A percentile compares a stretch with the other conserved stretches of the same genome.
phyloP scores from a whole-genome alignment of 2,329 filamentous ascomycete species.

The Paramyrothecium sp. region DNA sequence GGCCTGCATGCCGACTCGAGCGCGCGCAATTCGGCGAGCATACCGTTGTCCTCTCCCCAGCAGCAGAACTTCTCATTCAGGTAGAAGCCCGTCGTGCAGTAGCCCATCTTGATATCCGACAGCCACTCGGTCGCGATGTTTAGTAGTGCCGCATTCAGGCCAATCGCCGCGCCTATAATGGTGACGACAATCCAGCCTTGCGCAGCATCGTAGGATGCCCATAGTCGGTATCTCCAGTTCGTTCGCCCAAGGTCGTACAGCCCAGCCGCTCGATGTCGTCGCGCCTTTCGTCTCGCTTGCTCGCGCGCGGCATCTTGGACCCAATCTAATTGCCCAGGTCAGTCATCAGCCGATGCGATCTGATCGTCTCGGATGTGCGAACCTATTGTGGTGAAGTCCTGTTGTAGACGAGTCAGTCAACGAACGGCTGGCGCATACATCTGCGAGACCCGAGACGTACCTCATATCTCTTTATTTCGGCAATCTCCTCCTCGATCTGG shows the following conservation, averaged over 20 bases:
- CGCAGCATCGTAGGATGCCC: slow-evolving; percentile 89
- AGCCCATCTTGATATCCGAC: slow-evolving; percentile 91
- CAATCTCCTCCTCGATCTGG: slow-evolving; percentile 90
- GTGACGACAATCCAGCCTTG: slow-evolving; percentile 98
- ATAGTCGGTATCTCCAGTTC: slow-evolving; percentile 78
- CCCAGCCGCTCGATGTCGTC: slow-evolving; percentile 69
- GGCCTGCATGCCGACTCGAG: neutral
- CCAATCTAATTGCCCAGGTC: slow-evolving; percentile 64
- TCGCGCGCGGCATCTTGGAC: slow-evolving; percentile 95
- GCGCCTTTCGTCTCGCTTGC: slow-evolving; percentile 75
- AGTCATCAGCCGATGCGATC: slow-evolving; percentile 24
- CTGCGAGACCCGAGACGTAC: slow-evolving; percentile 31
- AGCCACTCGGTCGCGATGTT: slow-evolving; percentile 98
- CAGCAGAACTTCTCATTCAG: slow-evolving; percentile 97
- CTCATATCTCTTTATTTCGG: slow-evolving; percentile 96
- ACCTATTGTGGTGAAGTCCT: slow-evolving; percentile 94
- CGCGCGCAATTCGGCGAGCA: slow-evolving; percentile 8
- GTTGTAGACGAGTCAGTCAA: slow-evolving; percentile 1
- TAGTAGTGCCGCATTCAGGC: slow-evolving; percentile 85
- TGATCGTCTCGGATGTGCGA: slow-evolving; percentile 16
- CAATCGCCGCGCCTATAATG: slow-evolving; percentile 88
- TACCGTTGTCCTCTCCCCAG: slow-evolving; percentile 88
- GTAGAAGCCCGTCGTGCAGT: slow-evolving; percentile 94
- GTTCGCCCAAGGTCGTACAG: slow-evolving; percentile 68
- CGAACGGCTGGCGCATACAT: neutral